These are phyloP conservation scores for Hypoxylon sp. DNA, from an alignment of 2,329 filamentous ascomycete species.

Conservation along the genomic window DNA sequence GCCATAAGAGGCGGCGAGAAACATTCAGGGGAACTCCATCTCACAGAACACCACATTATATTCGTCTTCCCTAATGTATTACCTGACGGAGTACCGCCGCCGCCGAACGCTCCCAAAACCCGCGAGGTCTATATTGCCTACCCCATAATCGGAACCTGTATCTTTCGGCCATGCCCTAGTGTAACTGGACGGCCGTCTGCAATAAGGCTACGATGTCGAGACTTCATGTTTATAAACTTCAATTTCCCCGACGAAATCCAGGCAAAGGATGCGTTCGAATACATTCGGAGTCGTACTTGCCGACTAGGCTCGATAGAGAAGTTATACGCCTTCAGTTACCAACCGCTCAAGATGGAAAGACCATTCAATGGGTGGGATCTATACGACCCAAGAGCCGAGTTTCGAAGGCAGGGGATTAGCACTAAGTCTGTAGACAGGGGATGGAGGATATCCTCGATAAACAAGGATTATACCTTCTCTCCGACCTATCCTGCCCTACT, in stretches of 20 bases:
- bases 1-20: constrained; percentile 71
- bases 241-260: constrained; percentile 81
- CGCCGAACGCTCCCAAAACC: constrained; percentile 49
- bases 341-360: constrained; percentile 79
- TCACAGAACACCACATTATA: constrained; percentile 73
- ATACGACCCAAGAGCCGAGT: constrained; percentile 89
- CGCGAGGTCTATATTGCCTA: constrained; percentile 94
- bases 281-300: constrained; percentile 84
- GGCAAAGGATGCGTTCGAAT: constrained; percentile 89
- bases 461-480: constrained; percentile 89
- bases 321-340: constrained; percentile 90
- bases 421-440: constrained; percentile 81
- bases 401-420: constrained; percentile 87
- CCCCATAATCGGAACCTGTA: constrained; percentile 88
- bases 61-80: constrained; percentile 48
- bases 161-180: constrained; percentile 78
- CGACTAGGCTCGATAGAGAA: constrained; percentile 86
- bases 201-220: constrained; percentile 88
- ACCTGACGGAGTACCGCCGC: constrained; percentile 41
- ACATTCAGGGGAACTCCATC: constrained; percentile 68
- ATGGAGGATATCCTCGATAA: constrained; percentile 93
- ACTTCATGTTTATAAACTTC: constrained; percentile 94
- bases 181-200: constrained; percentile 79
- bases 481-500: constrained; percentile 91
- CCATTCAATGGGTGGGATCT: constrained; percentile 83